phyloP scores from a whole-genome alignment of 192 early-diverging fungal genomes.

The Diversispora eburnea region DNA sequence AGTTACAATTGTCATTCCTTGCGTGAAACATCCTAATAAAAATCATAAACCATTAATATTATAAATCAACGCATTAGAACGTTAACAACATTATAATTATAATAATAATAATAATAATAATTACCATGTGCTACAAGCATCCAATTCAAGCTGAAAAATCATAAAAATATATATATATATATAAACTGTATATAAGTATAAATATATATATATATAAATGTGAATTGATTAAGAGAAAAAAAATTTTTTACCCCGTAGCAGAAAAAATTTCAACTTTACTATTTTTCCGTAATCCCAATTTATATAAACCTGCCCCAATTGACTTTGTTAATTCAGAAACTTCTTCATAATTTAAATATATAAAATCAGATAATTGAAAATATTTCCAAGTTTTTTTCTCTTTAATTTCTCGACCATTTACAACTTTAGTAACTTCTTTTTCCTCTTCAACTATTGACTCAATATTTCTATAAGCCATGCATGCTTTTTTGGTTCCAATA shows the following conservation, averaged over 20 bases:
- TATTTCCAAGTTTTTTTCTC: constrained; percentile 82
- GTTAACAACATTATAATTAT: background rate
- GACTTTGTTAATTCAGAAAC: constrained; percentile 49
- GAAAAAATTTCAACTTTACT: constrained; percentile 64
- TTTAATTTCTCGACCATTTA: constrained; percentile 52
- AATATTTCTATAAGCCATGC: constrained; percentile 69
- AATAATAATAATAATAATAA: background rate
- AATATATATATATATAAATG: background rate
- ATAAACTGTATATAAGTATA: background rate
- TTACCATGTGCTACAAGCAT: constrained; percentile 34
- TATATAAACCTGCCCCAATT: constrained; percentile 69
- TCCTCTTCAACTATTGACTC: constrained; percentile 67
- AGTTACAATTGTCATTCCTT: constrained; percentile 73
- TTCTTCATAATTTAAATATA: constrained; percentile 78
- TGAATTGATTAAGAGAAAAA: background rate
- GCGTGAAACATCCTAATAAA: constrained; percentile 62
- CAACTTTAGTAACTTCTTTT: constrained; percentile 63
- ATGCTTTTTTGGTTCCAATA: constrained; percentile 53
- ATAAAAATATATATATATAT: background rate
- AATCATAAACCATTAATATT: constrained; percentile 55
- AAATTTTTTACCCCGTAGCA: constrained; percentile 56
- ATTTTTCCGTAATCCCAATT: constrained; percentile 54
- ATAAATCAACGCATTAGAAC: background rate
- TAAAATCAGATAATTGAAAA: constrained; percentile 73
- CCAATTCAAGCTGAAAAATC: constrained; percentile 36